Base-by-base conservation (phyloP, 2,329 filamentous ascomycete species). In the Colletotrichum spaethianum region DNA sequence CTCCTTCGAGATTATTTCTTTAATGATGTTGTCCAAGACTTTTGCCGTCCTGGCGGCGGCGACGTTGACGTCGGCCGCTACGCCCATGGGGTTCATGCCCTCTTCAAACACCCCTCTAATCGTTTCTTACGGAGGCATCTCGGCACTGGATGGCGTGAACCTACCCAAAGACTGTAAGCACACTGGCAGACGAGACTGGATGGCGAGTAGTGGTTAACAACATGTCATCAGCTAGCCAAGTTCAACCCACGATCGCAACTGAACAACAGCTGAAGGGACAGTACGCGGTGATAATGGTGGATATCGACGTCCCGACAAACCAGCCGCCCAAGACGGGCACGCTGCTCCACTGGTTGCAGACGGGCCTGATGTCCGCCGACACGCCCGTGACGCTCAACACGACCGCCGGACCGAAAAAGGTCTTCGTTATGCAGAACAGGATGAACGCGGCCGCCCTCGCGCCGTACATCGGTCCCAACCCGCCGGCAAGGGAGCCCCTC, bases 321-420 rank as follows among this genome's bases (percentile, higher is more conserved):
- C 42, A 33, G 72, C 84, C 36, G 77, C 87, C 73, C 40, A 73
- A 74, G 73, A 74, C 73, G 1, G 81, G 84, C 6, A 86, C 86
- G 2, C 80, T 86, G 40, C 75, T 87, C 63, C 86, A 88, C 78
- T 86, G 84, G 80, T 77, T 86, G 59, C 84, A 87, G 72, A 81
- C 82, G 0, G 82, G 82, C 46, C 75, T 86, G 50, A 77, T 75
- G 28, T 78, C 79, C 14, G 73, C 79, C 9, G 75, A 76, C 31
- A 66, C 67, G 9, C 57, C 75, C 18, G 76, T 75, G 28, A 70
- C 66, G 20, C 72, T 81, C 59, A 79, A 79, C 77, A 76, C 78
- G 56, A 77, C 76, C 36, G 57, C 63, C 8, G 80, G 79, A 44
- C 57, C 69, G 33, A 61, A 44, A 53, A 62, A 77, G 20, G 78